Evolutionary conservation across 2,329 filamentous ascomycete genomes (phyloP).

Genomic region (Microcyclospora pomicola): DNA sequence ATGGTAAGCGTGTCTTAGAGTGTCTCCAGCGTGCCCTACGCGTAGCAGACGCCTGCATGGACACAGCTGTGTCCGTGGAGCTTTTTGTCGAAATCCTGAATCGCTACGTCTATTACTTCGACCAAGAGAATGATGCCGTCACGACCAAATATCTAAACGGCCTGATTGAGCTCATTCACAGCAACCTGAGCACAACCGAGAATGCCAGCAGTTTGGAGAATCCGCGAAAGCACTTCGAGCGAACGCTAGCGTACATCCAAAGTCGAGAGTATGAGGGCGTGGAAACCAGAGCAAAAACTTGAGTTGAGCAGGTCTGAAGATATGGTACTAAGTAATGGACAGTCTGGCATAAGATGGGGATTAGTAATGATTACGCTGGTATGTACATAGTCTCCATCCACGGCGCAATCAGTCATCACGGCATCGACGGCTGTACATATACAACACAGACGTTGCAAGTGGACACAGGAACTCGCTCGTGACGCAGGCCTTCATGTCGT

Average conservation of each 20-base stretch:
- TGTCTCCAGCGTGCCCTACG: conserved; percentile 89
- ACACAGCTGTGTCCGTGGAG: conserved; percentile 91
- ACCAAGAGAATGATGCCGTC: conserved; percentile 96
- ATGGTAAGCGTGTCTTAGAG: conserved; percentile 92
- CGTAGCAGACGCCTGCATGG: conserved; percentile 98
- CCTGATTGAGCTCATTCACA: conserved; percentile 94
- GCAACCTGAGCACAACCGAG: conserved; percentile 68
- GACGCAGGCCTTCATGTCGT: too few species aligned
- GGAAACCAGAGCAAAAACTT: conserved; percentile 47
- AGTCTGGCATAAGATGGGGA: too few species aligned
- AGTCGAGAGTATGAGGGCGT: conserved; percentile 88
- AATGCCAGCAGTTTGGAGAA: conserved; percentile 74
- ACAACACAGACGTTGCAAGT: too few species aligned
- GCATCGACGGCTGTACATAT: too few species aligned
- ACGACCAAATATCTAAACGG: conserved; percentile 97
- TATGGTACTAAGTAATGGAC: too few species aligned
- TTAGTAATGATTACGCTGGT: too few species aligned
- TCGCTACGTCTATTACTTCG: conserved; percentile 98
- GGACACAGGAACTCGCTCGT: too few species aligned
- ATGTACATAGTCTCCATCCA: too few species aligned
- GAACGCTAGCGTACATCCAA: conserved; percentile 86
- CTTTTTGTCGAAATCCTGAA: conserved; percentile 97
- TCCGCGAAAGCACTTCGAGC: conserved; percentile 84
- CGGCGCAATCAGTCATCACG: too few species aligned
- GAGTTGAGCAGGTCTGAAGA: too few species aligned